Evolutionary conservation across 768 basidiomycete genomes (phyloP).

Genomic region (Steccherinum ochraceum): DNA sequence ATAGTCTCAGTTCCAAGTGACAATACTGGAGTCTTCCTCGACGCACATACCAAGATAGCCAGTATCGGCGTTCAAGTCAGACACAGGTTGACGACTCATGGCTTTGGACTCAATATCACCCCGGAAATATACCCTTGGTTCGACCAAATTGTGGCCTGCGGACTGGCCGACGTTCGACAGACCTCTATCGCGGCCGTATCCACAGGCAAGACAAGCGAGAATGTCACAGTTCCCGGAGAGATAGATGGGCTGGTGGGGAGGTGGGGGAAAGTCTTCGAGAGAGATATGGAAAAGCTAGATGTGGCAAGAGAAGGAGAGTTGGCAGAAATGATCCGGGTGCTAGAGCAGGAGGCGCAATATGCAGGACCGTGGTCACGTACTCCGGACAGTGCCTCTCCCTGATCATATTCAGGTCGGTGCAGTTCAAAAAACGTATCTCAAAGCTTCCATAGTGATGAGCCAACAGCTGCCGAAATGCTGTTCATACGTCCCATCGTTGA

Average conservation of each 20-base stretch:
- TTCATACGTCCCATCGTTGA: not conserved
- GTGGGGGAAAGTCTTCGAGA: conserved; percentile 22
- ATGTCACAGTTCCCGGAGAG: conserved; percentile 41
- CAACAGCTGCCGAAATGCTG: not conserved
- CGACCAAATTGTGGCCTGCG: conserved; percentile 83
- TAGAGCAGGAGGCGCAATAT: conserved; percentile 17
- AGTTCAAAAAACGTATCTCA: not conserved
- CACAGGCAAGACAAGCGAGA: conserved; percentile 5
- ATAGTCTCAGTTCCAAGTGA: conserved; percentile 55
- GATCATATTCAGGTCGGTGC: not conserved
- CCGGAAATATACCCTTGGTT: conserved; percentile 83
- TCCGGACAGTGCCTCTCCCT: conserved; percentile 1
- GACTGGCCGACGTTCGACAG: conserved; percentile 76
- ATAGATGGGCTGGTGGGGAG: conserved; percentile 36
- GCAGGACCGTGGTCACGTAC: conserved; percentile 12
- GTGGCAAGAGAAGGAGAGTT: conserved; percentile 14
- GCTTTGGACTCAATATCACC: conserved; percentile 90
- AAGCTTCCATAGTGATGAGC: not conserved
- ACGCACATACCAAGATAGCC: conserved; percentile 75
- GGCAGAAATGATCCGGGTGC: conserved; percentile 15
- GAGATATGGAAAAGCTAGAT: conserved; percentile 25
- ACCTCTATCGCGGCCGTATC: conserved; percentile 44
- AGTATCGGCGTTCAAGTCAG: conserved; percentile 97
- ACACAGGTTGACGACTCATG: conserved; percentile 91
- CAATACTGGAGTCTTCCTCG: conserved; percentile 88